A percentile compares a stretch with the other conserved stretches of the same genome.
These are phyloP conservation scores for Penicillium psychrofluorescens DNA, from an alignment of 495 filamentous ascomycete species.

Conservation along the genomic window DNA sequence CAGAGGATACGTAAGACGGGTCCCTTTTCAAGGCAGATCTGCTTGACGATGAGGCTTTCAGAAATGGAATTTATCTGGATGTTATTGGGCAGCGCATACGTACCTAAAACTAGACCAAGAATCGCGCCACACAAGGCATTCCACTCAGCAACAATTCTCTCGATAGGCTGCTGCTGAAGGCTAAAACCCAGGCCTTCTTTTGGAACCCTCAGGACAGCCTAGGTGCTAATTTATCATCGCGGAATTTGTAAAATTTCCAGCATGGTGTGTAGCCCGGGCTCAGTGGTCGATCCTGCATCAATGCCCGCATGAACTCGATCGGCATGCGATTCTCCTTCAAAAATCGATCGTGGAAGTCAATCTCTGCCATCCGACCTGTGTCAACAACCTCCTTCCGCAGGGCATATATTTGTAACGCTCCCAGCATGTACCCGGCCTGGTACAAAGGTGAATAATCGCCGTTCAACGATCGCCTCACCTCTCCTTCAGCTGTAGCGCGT, in stretches of 20 bases:
- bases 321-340: conserved; percentile 41
- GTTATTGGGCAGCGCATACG: too few species aligned
- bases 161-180: too few species aligned
- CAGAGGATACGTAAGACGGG: too few species aligned
- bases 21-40: too few species aligned
- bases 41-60: too few species aligned
- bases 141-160: too few species aligned
- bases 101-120: too few species aligned
- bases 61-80: too few species aligned
- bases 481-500: conserved; percentile 47
- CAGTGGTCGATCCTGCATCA: conserved; percentile 16
- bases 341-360: conserved; percentile 41
- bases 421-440: conserved; percentile 47
- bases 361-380: conserved; percentile 26
- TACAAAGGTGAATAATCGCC: conserved; percentile 43
- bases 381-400: conserved; percentile 32
- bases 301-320: conserved; percentile 42
- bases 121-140: too few species aligned
- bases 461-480: conserved; percentile 40
- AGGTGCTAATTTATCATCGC: too few species aligned
- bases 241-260: conserved; percentile 9
- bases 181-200: too few species aligned
- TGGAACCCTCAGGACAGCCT: too few species aligned
- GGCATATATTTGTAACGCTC: conserved; percentile 39
- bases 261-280: conserved; percentile 1